Base-by-base conservation (phyloP, 164 flowering plant species). In the Magnolia officinalis region DNA sequence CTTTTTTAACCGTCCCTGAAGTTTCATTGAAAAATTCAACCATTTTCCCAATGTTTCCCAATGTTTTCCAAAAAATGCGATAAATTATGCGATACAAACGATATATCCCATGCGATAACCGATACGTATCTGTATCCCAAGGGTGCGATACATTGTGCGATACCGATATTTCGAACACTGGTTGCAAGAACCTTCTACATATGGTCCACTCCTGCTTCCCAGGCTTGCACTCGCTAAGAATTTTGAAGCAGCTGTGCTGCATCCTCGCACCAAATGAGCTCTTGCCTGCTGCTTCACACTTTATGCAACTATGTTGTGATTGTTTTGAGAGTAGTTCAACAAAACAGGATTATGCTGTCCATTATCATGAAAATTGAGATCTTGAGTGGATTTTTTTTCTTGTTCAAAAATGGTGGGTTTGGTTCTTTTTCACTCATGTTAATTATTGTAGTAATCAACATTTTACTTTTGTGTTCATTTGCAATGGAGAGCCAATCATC, bases 361-460 rank as follows among this genome's bases (percentile, higher is more conserved):
- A 55, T 55, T 55, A 11, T 55, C 61, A 10, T 55, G 61, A 55
- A 55, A 55, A 55, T 55, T 9, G 61, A 55, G 61, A 55, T 55
- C 13, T 55, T 55, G 11, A 55, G 18, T 55, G 61, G 61, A 55
- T 55, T 11, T 11, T 11, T 37, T 37, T 11, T 55, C 2, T 55
- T 55, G 11, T 55, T 55, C 1, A 11, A 2, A 16, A 16, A 55
- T 55, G 61, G 61, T 16, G 18, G 13, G 0, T 16, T 11, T 55
- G 61, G 18, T 55, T 55, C 18, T 16, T 55, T 55, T 0, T 55
- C 45, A 37, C 0, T 63, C 49, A 50, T 76, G 74, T 64, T 50
- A 49, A 13, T 19, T n/a, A 52, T 64, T 50, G 23, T 61, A 76
- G 45, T 71, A 66, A 29, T 14, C 69, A 66, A 26, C 69, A 66